Evolutionary conservation across 495 filamentous ascomycete genomes (phyloP).

Genomic region (Amniculicola lignicola): DNA sequence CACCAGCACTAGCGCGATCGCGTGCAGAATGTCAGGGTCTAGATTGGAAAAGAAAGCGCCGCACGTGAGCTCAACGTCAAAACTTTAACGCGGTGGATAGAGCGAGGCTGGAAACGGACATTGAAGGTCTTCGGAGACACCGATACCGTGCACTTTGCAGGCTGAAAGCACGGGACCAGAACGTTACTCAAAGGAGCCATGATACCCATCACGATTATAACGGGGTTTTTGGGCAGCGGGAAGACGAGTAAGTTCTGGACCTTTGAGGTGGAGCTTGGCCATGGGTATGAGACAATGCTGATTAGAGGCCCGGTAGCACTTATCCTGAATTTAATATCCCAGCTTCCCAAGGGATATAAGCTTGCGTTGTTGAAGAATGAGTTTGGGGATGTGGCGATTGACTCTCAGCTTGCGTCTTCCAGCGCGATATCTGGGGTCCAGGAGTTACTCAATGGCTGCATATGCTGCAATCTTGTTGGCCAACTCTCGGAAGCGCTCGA

Average conservation of each 20-base stretch:
- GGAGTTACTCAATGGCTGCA: slow-evolving; percentile 92
- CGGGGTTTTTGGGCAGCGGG: slow-evolving; percentile 86
- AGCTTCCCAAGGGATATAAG: slow-evolving; percentile 72
- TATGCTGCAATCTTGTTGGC: slow-evolving; percentile 97
- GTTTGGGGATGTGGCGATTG: slow-evolving; percentile 90
- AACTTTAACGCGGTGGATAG: no score
- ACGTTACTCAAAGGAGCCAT: slow-evolving; percentile 1
- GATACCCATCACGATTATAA: slow-evolving; percentile 89
- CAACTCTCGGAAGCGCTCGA: slow-evolving; percentile 76
- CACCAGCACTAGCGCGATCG: no score
- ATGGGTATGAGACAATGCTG: not conserved
- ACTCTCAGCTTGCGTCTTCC: slow-evolving; percentile 81
- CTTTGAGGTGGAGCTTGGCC: not conserved
- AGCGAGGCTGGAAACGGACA: no score
- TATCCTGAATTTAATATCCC: slow-evolving; percentile 82
- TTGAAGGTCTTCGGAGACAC: no score
- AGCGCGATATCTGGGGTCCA: slow-evolving; percentile 81
- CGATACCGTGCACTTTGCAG: no score
- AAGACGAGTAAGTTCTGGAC: slow-evolving; percentile 29
- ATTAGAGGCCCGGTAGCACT: slow-evolving; percentile 47
- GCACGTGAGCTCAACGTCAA: slow-evolving; percentile 20
- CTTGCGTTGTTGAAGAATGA: slow-evolving; percentile 98
- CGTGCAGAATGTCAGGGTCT: not conserved
- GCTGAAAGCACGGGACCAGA: not conserved
- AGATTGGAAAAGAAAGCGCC: slow-evolving; percentile 20